Base-by-base conservation (phyloP, 129 eudicot genomes). In the Escallonia rubra region DNA sequence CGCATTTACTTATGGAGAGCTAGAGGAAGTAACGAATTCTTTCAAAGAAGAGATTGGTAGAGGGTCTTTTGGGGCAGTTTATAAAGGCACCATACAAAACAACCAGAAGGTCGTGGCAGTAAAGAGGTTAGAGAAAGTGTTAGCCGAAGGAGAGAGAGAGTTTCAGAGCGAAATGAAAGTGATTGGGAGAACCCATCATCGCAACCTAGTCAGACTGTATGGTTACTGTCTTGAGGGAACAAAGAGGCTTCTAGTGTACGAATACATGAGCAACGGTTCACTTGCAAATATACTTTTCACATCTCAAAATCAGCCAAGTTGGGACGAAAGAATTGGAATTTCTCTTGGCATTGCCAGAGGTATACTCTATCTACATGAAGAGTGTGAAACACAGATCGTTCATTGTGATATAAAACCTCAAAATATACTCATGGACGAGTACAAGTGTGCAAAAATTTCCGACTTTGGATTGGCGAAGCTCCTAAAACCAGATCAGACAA, bases 211-310 rank as follows among this genome's bases (percentile, higher is more conserved):
- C 53, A 59, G 48, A 11, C 41, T 82, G 51, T 69, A 74, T 4
- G 83, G 87, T 61, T 82, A 82, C 43, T 78, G 87, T n/a, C 59
- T 59, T 13, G 78, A 82, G 10, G 83, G 83, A 38, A 61, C 62
- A 0, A 56, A 71, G 10, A 74, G 78, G 57, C 69, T 79, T 6
- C 68, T 83, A 40, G 82, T 83, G 45, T 75, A 71, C 2, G 82
- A 83, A 64, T 83, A 71, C 70, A 79, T 83, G 87, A 65, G 66
- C 40, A 76, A 75, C 39, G 88, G 88, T 5, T 79, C 88, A 45
- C 77, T 83, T 34, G 88, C 84, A 3, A 60, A 76, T 63, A 15
- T 75, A 53, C 58, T 83, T 12, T 83, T 64, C 44, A 41, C 11
- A 49, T 50, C 57, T 9, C 67, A 72, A 48, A 59, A 41, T 43